Base-by-base conservation (phyloP, 2,329 filamentous ascomycete species). In the Amauroascus verrucosus region DNA sequence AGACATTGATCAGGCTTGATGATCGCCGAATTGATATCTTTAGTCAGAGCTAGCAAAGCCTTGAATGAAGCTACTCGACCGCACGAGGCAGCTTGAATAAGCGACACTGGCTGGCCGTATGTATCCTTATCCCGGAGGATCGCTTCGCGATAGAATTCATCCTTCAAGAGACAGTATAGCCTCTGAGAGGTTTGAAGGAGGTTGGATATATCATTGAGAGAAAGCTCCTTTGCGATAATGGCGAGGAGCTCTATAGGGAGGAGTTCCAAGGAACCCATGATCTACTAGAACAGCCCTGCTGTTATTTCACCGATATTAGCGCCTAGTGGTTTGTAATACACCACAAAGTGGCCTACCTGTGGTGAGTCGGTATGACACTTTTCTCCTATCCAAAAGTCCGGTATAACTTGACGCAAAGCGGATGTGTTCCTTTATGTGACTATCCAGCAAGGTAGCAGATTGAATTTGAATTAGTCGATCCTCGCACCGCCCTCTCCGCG, bases 91-190 rank as follows among this genome's bases (percentile, higher is more conserved):
- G 47, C 35, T 26, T 20, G 33, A 5, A 50, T 28, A 2, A 50
- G 32, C n/a, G 33, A 50, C 14, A 32, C 20, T 14, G 37, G 48
- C 38, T 24, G 16, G 14, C 48, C 37, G 16, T 30, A 18, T 4
- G 2, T 18, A 24, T 32, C 8, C 7, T 41, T 14, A 18, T 51
- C 48, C 13, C 28, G 26, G 3, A n/a, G 18, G 13, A 14, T n/a
- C 16, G 37, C 38, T 44, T 51, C 37, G 9, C 38, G 48, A n/a
- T 33, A 44, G 37, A 51, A 24, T 9, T 44, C 48, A 44, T 51
- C 28, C 4, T 22, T 33, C 7, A 51, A 16, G n/a, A 24, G 7
- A 7, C n/a, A 9, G 14, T 16, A 41, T 9, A 50, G 14, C 14
- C 24, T 11, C 44, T 16, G 44, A 9, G 37, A 51, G 16, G 38